Evolutionary conservation across 768 basidiomycete genomes (phyloP), one percentile per base, ranked within the genome.

Genomic region (Auricularia cornea): DNA sequence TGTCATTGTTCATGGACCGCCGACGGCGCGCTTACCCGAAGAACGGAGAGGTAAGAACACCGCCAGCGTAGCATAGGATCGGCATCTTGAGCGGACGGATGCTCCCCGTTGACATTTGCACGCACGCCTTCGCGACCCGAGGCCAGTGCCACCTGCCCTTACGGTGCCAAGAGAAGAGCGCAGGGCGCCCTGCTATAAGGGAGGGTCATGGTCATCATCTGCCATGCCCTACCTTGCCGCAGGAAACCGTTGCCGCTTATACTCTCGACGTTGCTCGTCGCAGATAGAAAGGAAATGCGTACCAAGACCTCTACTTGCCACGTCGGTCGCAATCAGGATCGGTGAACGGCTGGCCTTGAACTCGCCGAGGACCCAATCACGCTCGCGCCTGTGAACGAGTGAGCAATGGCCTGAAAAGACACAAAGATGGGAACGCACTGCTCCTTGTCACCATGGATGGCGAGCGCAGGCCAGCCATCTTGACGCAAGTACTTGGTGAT

Each of bases 221-320:
- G 28, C 54, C 54, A 57, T 31, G 54, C 54, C 54, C 54, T 57
- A 57, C 54, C 54, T 57, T 57, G 30, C 4, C 8, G 54, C 30
- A 57, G 54, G 54, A 28, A 57, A 26, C 16, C 28, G 20, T 38
- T 60, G 35, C 59, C 20, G 28, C 35, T 60, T n/a, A 20, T 60
- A 35, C 38, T 30, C 32, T 35, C 33, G 59, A 30, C 61, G 20
- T 59, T 23, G 57, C 60, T 51, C 35, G 44, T 57, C 26, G 60
- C 62, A 64, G 61, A 54, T 62, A 70, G 70, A 72, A 74, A 74
- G 70, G 81, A 72, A 73, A 72, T 71, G 94, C 96, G 81, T 89
- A 98, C 97, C 97, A 74, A 99, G 87, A 84, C 96, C 96, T 86
- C 96, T 95, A 74, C 94, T 97, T 65, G 96, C 97, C 71, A 99